phyloP scores from a whole-genome alignment of 2,329 filamentous ascomycete genomes.

The Trichoderma guizhouense region DNA sequence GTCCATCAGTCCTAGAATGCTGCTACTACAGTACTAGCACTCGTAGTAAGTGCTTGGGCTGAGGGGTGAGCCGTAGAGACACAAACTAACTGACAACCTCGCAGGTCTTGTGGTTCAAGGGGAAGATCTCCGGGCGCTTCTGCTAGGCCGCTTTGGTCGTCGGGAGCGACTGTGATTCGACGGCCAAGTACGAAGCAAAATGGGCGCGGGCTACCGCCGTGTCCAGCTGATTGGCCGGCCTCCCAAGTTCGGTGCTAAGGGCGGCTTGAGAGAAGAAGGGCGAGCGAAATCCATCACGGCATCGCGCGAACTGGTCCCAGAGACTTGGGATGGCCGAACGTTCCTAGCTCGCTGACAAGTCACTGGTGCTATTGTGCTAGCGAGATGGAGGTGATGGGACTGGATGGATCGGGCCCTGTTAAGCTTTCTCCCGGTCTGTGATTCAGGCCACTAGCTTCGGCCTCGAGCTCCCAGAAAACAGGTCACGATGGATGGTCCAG shows the following conservation, averaged over 20 bases:
- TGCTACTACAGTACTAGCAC: neutral
- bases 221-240: conserved; percentile 17
- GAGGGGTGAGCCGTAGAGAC: conserved; percentile 9
- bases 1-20: neutral
- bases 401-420: conserved; percentile 14
- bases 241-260: conserved; percentile 4
- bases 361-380: neutral
- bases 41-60: neutral
- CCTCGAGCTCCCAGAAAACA: neutral
- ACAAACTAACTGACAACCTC: neutral
- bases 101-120: conserved; percentile 15
- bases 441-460: conserved; percentile 9
- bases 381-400: conserved; percentile 7
- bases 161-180: conserved; percentile 19
- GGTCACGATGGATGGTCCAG: conserved; percentile 15
- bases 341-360: conserved; percentile 9
- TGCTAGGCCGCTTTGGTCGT: conserved; percentile 20
- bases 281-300: conserved; percentile 2
- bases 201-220: conserved; percentile 3
- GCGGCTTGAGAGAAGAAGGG: neutral
- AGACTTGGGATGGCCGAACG: conserved; percentile 5
- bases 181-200: conserved; percentile 9
- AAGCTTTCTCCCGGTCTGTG: conserved; percentile 17
- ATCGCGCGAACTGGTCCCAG: conserved; percentile 17
- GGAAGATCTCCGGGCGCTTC: conserved; percentile 21